phyloP scores from a whole-genome alignment of 345 rosid genomes.

The Aquilaria malaccensis region DNA sequence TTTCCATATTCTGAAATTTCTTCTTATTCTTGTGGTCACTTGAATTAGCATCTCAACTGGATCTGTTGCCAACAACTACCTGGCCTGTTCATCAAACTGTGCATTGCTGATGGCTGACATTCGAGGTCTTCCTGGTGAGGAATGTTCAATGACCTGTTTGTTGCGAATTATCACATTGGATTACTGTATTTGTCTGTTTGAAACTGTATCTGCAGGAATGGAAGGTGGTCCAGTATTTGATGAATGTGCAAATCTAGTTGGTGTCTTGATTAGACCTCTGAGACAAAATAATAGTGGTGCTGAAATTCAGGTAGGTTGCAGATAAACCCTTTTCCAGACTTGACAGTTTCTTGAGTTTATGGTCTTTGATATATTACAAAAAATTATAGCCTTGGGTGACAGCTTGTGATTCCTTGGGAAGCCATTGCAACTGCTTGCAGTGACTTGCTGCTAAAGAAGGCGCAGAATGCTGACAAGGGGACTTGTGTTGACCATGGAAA shows the following conservation, averaged over 20 bases:
- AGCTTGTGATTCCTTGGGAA: conserved; percentile 99
- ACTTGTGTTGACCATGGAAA: conserved; percentile 29
- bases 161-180: conserved; percentile 14
- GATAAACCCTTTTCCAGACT: conserved; percentile 13
- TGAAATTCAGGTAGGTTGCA: conserved; percentile 82
- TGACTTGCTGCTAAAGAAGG: conserved; percentile 66
- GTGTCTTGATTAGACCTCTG: conserved; percentile 73
- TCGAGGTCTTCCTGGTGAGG: conserved; percentile 90
- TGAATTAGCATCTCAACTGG: conserved; percentile 75
- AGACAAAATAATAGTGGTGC: conserved; percentile 73
- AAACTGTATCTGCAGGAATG: conserved; percentile 46
- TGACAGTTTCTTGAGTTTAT: conserved; percentile 25
- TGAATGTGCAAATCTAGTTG: conserved; percentile 46
- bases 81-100: conserved; percentile 43
- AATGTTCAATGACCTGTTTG: conserved; percentile 15
- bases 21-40: conserved; percentile 13
- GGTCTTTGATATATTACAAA: conserved; percentile 46
- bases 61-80: conserved; percentile 70
- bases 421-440: conserved; percentile 86
- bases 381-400: conserved; percentile 84
- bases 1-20: conserved; percentile 4
- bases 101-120: conserved; percentile 89
- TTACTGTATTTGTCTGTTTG: conserved; percentile 12
- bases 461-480: conserved; percentile 43
- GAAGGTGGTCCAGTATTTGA: conserved; percentile 89